These are phyloP conservation scores for Xylaria sp. DNA, from an alignment of 2,329 filamentous ascomycete genomes.

Conservation along the genomic window DNA sequence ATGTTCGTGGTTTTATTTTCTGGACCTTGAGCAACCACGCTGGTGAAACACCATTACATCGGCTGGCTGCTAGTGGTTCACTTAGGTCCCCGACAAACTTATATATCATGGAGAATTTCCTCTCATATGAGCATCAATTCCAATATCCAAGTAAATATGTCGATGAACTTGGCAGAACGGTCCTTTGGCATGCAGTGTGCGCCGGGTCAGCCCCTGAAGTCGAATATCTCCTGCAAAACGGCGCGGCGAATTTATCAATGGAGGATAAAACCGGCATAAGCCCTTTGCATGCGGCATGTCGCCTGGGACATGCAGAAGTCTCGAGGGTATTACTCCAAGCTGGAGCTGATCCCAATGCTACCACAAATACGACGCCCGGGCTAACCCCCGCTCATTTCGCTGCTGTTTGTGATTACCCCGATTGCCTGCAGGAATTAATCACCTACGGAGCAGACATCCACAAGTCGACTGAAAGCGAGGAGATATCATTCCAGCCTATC, in stretches of 20 bases:
- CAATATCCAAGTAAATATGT: not conserved
- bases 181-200: constrained; percentile 25
- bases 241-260: not conserved
- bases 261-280: constrained; percentile 14
- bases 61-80: constrained; percentile 19
- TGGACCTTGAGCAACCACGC: constrained; percentile 12
- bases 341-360: constrained; percentile 20
- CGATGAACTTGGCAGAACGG: constrained; percentile 20
- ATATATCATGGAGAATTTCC: constrained; percentile 1
- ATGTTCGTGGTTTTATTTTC: constrained; percentile 2
- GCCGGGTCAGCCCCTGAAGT: constrained; percentile 11
- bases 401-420: constrained; percentile 1
- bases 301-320: constrained; percentile 19
- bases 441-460: constrained; percentile 14
- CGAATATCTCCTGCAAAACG: constrained; percentile 13
- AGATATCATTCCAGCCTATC: constrained; percentile 25
- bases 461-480: constrained; percentile 6
- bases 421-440: constrained; percentile 17
- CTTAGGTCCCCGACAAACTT: not conserved
- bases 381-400: constrained; percentile 26
- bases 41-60: constrained; percentile 27
- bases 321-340: constrained; percentile 10
- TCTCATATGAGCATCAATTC: constrained; percentile 1
- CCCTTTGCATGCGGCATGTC: constrained; percentile 27
- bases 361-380: constrained; percentile 13